Percentiles rank a stretch among this genome's conserved stretches.
Evolutionary conservation across 208 protist species (phyloP).

Genomic region (Trypanosomatidae sp.): DNA sequence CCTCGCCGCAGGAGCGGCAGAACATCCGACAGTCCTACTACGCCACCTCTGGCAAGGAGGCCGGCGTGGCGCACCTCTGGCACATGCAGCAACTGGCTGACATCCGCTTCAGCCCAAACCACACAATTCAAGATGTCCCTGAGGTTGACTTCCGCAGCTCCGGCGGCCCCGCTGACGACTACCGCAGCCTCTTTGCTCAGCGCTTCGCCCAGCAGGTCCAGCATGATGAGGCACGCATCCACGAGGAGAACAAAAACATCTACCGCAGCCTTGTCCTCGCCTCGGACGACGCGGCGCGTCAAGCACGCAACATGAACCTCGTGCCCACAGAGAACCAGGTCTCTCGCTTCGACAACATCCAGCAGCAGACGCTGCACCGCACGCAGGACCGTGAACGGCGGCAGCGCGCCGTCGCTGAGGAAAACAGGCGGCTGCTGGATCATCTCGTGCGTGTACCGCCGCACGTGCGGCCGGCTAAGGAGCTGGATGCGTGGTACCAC

Average conservation of each 20-base stretch:
- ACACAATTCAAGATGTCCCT: constrained; percentile 47
- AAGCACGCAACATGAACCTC: constrained; percentile 46
- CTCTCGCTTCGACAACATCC: constrained; percentile 26
- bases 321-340: constrained; percentile 31
- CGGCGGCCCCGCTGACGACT: constrained; percentile 15
- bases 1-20: too few relatives aligned
- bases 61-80: constrained; percentile 61
- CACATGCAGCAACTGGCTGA: constrained; percentile 59
- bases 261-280: constrained; percentile 38
- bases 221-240: constrained; percentile 39
- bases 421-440: constrained; percentile 39
- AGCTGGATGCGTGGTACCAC: constrained; percentile 50
- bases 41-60: constrained; percentile 40
- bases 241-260: constrained; percentile 34
- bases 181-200: constrained; percentile 22
- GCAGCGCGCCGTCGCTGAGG: constrained; percentile 12
- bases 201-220: constrained; percentile 40
- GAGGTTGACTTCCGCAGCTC: constrained; percentile 56
- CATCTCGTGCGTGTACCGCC: constrained; percentile 39
- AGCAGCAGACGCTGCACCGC: constrained; percentile 41
- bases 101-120: constrained; percentile 34
- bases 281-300: constrained; percentile 30
- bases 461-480: constrained; percentile 29
- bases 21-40: constrained; percentile 41
- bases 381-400: constrained; percentile 18